Evolutionary conservation across 495 filamentous ascomycete species (phyloP).

Genomic region (Aspergillus campestris): DNA sequence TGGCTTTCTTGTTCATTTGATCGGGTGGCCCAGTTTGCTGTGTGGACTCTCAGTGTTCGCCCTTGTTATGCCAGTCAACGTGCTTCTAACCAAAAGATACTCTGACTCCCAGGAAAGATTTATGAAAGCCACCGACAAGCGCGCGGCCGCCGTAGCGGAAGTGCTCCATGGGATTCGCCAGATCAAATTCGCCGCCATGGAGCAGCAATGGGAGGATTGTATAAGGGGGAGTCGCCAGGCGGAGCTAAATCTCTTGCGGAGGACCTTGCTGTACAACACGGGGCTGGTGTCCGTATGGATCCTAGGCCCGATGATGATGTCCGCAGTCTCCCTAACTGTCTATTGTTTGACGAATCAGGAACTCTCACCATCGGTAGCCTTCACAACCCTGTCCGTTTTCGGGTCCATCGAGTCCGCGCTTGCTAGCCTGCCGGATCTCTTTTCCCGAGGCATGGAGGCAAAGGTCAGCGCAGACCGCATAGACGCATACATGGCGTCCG

Average conservation of each 20-base stretch:
- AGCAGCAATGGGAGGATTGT: constrained; percentile 68
- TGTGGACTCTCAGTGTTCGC: constrained; percentile 58
- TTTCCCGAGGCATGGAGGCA: constrained; percentile 59
- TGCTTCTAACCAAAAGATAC: constrained; percentile 59
- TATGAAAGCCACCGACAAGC: constrained; percentile 74
- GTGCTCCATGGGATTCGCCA: constrained; percentile 77
- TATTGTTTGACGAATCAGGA: constrained; percentile 56
- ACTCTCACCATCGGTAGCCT: constrained; percentile 67
- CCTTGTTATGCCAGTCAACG: constrained; percentile 60
- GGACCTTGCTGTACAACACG: constrained; percentile 52
- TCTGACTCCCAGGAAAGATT: constrained; percentile 56
- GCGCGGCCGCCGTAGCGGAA: constrained; percentile 71
- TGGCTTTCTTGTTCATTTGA: constrained; percentile 54
- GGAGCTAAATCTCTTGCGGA: constrained; percentile 60
- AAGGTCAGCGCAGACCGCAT: constrained; percentile 69
- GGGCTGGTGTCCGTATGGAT: constrained; percentile 59
- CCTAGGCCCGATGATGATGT: constrained; percentile 61
- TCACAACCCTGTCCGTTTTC: constrained; percentile 72
- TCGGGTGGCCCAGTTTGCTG: constrained; percentile 64
- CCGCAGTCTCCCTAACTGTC: constrained; percentile 59
- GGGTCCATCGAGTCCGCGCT: constrained; percentile 60
- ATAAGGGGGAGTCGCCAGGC: constrained; percentile 56
- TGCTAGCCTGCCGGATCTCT: constrained; percentile 63
- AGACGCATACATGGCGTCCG: constrained; percentile 56
- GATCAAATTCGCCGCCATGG: constrained; percentile 83